Evolutionary conservation across 2,329 filamentous ascomycete species (phyloP).

Genomic region (Ciborinia camelliae): DNA sequence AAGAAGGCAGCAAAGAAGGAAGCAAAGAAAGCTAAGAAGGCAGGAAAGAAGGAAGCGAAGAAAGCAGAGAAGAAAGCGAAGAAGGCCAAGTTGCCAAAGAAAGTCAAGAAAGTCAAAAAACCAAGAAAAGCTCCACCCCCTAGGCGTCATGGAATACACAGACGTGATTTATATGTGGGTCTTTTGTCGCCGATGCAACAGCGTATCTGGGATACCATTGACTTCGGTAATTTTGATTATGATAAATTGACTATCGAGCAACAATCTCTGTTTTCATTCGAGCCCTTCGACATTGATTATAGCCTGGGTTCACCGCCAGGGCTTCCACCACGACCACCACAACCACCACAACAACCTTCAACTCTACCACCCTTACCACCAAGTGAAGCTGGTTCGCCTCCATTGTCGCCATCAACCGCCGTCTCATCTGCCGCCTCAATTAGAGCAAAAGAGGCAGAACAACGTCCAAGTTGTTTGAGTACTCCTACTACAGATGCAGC

Average conservation of each 20-base stretch:
- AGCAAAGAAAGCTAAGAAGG: neutral
- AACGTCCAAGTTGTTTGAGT: neutral
- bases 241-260: neutral
- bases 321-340: too few relatives aligned
- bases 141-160: neutral
- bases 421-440: neutral
- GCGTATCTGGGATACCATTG: conserved; percentile 10
- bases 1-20: neutral
- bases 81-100: neutral
- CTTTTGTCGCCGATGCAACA: neutral
- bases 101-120: neutral
- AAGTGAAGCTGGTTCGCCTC: neutral
- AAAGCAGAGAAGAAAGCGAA: neutral
- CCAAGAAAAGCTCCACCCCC: neutral
- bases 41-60: neutral
- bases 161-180: conserved; percentile 9
- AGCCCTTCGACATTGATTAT: neutral
- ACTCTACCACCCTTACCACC: neutral
- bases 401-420: neutral
- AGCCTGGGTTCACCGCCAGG: neutral
- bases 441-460: neutral
- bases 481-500: neutral
- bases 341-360: neutral
- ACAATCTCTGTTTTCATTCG: conserved; percentile 12
- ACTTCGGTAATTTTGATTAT: conserved; percentile 12